Conservation (phyloP, 2,329 filamentous ascomycete species). For the Aspergillus candidus region DNA sequence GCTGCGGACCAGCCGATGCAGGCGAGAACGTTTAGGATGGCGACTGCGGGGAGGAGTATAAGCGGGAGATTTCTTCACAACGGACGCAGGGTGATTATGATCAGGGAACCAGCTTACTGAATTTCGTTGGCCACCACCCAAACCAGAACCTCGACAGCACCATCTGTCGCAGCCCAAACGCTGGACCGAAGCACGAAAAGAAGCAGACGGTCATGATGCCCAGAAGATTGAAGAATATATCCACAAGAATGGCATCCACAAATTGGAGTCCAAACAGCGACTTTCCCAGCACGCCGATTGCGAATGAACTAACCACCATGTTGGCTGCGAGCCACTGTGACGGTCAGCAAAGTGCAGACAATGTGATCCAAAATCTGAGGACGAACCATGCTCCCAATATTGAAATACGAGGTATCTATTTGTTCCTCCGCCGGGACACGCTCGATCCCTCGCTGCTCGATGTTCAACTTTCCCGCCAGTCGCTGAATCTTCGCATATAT, state of each 20-base stretch:
- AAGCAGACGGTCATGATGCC: slow-evolving; percentile 67
- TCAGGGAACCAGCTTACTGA: slow-evolving; percentile 46
- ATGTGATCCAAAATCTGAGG: slow-evolving; percentile 25
- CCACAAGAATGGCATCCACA: slow-evolving; percentile 63
- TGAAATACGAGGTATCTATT: slow-evolving; percentile 58
- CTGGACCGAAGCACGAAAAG: slow-evolving; percentile 70
- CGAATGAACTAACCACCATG: slow-evolving; percentile 70
- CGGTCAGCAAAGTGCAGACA: neutral
- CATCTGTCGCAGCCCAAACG: slow-evolving; percentile 72
- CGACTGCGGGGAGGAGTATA: slow-evolving; percentile 42
- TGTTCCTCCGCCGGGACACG: slow-evolving; percentile 65
- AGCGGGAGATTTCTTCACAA: slow-evolving; percentile 2
- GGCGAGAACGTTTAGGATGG: slow-evolving; percentile 63
- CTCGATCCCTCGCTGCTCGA: slow-evolving; percentile 72
- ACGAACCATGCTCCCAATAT: slow-evolving; percentile 63
- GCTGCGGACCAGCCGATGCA: slow-evolving; percentile 71
- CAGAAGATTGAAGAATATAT: slow-evolving; percentile 69
- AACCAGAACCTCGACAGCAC: slow-evolving; percentile 73
- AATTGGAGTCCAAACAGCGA: slow-evolving; percentile 66
- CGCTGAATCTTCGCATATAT: slow-evolving; percentile 56
- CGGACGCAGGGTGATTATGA: neutral
- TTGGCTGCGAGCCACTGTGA: slow-evolving; percentile 68
- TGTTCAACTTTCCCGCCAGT: slow-evolving; percentile 57
- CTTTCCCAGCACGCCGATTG: slow-evolving; percentile 65
- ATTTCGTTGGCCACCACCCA: slow-evolving; percentile 63